A percentile compares a stretch with the other conserved stretches of the same genome.
phyloP scores from a whole-genome alignment of 441 rosid genomes.

The Gossypium gossypioides region DNA sequence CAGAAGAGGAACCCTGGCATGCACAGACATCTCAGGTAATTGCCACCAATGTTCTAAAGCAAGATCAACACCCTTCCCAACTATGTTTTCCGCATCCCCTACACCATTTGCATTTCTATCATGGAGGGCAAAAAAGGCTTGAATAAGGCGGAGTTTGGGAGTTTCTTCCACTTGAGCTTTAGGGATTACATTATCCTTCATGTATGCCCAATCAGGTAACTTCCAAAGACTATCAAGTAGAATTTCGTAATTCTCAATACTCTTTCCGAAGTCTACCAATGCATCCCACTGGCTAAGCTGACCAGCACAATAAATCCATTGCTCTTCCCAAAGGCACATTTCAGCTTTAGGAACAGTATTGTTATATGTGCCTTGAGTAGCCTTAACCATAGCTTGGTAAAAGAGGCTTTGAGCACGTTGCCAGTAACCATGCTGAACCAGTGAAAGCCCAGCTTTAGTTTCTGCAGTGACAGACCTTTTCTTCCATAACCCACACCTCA shows the following conservation, averaged over 20 bases:
- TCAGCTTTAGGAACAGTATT: neutral
- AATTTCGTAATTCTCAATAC: conserved; percentile 80
- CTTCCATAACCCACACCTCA: conserved; percentile 97
- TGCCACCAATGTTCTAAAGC: conserved; percentile 98
- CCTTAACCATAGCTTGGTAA: conserved; percentile 93
- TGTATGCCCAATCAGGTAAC: conserved; percentile 83
- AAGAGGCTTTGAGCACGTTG: conserved; percentile 87
- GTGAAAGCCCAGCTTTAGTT: conserved; percentile 90
- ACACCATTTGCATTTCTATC: conserved; percentile 72
- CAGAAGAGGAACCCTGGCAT: conserved; percentile 82
- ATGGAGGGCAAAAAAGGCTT: conserved; percentile 84
- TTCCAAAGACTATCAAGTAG: conserved; percentile 96
- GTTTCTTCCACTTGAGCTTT: conserved; percentile 98
- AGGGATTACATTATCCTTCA: conserved; percentile 90
- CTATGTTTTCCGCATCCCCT: conserved; percentile 79
- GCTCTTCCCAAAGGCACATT: neutral
- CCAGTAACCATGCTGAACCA: conserved; percentile 98
- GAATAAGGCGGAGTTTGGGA: conserved; percentile 84
- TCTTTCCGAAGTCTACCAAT: conserved; percentile 67
- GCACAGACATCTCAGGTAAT: conserved; percentile 92
- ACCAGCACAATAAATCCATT: neutral
- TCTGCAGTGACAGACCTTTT: conserved; percentile 81
- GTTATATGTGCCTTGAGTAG: conserved; percentile 80
- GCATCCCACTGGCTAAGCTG: neutral
- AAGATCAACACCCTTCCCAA: conserved; percentile 86